Percentiles rank a stretch among this genome's conserved stretches.
Conservation (phyloP, 495 filamentous ascomycete species). For the Parathielavia hyrcaniae region DNA sequence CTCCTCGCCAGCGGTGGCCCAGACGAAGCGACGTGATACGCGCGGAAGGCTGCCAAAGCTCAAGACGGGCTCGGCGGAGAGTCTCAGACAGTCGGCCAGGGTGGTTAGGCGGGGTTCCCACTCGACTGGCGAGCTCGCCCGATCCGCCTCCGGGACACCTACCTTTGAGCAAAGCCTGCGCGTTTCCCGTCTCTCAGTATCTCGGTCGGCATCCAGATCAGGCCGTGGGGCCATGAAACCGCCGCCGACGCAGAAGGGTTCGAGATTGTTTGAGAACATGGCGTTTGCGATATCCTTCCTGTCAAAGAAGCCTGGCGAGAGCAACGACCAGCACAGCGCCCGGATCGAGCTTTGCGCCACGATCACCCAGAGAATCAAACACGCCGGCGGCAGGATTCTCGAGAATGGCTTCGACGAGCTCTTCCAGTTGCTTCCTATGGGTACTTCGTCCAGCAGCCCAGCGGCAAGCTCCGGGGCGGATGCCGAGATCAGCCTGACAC, state of each 20-base stretch:
- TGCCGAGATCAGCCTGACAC: conserved; percentile 33
- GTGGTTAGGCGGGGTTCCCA: conserved; percentile 26
- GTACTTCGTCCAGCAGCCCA: conserved; percentile 18
- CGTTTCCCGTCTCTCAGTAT: conserved; percentile 16
- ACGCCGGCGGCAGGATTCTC: conserved; percentile 67
- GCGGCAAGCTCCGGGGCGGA: conserved; percentile 19
- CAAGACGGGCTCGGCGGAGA: conserved; percentile 24
- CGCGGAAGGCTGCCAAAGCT: conserved; percentile 22
- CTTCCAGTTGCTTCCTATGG: conserved; percentile 52
- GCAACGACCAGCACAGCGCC: conserved; percentile 44
- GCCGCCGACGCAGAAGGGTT: conserved; percentile 7
- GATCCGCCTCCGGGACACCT: conserved; percentile 23
- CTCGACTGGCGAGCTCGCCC: conserved; percentile 39
- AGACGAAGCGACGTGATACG: conserved; percentile 25
- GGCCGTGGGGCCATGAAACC: conserved; percentile 11
- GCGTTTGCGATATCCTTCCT: conserved; percentile 72
- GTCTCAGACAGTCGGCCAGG: conserved; percentile 24
- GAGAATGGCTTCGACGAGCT: conserved; percentile 75
- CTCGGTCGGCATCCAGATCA: conserved; percentile 16
- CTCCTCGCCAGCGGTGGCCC: conserved; percentile 32
- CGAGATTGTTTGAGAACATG: conserved; percentile 63
- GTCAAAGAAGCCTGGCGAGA: conserved; percentile 43
- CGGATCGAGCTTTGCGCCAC: conserved; percentile 41
- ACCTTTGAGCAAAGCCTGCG: conserved; percentile 33
- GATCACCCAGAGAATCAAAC: conserved; percentile 41